Evolutionary conservation across 805 yeast genomes (phyloP).

Genomic region (Clavispora fructus): DNA sequence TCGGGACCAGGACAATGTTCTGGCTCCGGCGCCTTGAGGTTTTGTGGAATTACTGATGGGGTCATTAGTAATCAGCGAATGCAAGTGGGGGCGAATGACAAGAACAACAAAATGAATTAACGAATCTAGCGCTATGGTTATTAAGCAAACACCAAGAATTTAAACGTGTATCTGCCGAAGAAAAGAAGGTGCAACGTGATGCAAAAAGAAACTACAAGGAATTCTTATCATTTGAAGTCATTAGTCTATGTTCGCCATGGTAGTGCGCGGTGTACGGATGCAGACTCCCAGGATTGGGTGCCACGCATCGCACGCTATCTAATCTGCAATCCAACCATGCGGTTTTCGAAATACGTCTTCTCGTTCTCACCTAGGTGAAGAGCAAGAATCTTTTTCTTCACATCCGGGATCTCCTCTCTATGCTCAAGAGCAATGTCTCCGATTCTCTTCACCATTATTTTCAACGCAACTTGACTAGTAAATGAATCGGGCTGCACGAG

Average conservation of each 20-base stretch:
- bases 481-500: slow-evolving; percentile 22
- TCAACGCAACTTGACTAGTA: slow-evolving; percentile 39
- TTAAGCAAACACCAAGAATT: too few species aligned
- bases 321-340: slow-evolving; percentile 3
- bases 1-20: slow-evolving; percentile 99
- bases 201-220: not conserved
- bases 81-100: not conserved
- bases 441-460: slow-evolving; percentile 47
- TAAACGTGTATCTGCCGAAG: not conserved
- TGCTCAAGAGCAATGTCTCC: slow-evolving; percentile 34
- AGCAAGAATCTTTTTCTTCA: slow-evolving; percentile 28
- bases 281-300: not conserved
- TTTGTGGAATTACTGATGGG: not conserved
- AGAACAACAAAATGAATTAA: not conserved
- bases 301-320: not conserved
- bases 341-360: slow-evolving; percentile 23
- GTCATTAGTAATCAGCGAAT: not conserved
- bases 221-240: not conserved
- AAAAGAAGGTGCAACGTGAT: too few species aligned
- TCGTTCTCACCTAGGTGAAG: slow-evolving; percentile 47
- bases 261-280: slow-evolving; percentile 1
- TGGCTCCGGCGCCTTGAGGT: slow-evolving; percentile 68
- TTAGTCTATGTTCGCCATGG: not conserved
- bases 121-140: too few species aligned
- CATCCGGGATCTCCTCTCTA: slow-evolving; percentile 12